Conservation (phyloP, 164 flowering plant genomes). For the Chimonanthus salicifolius region DNA sequence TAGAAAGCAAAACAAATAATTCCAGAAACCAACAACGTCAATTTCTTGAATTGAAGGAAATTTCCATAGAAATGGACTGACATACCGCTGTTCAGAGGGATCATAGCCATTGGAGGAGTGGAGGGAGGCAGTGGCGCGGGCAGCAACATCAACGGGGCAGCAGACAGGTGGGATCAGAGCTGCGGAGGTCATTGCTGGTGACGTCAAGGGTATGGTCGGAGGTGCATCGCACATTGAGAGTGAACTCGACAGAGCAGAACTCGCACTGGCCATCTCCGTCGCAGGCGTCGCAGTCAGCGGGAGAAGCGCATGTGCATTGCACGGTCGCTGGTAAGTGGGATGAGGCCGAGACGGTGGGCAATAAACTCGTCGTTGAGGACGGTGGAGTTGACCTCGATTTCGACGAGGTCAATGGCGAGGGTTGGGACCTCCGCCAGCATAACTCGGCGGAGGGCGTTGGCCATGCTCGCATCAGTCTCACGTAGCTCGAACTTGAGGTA, state of each 20-base stretch:
- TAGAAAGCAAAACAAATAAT: conserved; percentile 1
- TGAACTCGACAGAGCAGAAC: conserved; percentile 93
- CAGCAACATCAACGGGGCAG: conserved; percentile 66
- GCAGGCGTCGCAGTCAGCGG: conserved; percentile 88
- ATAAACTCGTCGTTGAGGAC: conserved; percentile 97
- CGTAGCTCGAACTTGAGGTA: conserved; percentile 87
- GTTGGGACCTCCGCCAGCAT: conserved; percentile 98
- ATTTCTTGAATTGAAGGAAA: not conserved
- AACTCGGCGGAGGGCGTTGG: conserved; percentile 93
- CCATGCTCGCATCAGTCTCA: conserved; percentile 78
- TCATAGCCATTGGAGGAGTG: conserved; percentile 2
- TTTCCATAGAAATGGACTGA: not conserved
- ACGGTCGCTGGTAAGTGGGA: conserved; percentile 74
- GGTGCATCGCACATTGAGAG: conserved; percentile 55
- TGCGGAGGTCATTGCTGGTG: conserved; percentile 67
- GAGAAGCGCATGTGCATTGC: conserved; percentile 95
- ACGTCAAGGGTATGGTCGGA: conserved; percentile 79
- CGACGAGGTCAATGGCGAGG: conserved; percentile 89
- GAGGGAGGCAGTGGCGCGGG: conserved; percentile 13
- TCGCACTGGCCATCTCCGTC: conserved; percentile 98
- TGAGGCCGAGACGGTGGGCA: conserved; percentile 94
- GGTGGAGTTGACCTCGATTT: conserved; percentile 91
- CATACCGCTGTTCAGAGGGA: conserved; percentile 46
- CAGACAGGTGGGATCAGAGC: conserved; percentile 65
- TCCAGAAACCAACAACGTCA: not conserved